These are phyloP conservation scores for Boletus insuetus DNA, from an alignment of 768 basidiomycete species.

Conservation along the genomic window DNA sequence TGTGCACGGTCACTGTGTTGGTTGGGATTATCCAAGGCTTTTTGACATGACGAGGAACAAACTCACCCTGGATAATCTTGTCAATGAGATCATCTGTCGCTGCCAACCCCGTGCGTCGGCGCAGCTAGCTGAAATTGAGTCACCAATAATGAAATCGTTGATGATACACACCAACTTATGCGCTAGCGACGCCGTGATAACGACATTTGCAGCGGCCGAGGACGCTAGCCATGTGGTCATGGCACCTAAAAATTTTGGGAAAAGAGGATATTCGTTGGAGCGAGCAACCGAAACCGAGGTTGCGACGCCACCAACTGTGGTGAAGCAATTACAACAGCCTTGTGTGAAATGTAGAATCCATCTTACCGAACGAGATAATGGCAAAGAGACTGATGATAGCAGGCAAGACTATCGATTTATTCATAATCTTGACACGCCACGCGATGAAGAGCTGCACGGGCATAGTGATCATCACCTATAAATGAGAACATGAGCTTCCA, in stretches of 20 bases:
- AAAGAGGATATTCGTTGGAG: constrained; percentile 32
- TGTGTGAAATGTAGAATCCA: not conserved
- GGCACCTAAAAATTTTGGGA: constrained; percentile 33
- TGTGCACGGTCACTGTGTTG: constrained; percentile 28
- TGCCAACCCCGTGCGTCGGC: constrained; percentile 41
- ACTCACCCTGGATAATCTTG: constrained; percentile 39
- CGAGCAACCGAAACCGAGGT: constrained; percentile 33
- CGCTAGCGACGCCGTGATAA: constrained; percentile 43
- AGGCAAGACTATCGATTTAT: constrained; percentile 25
- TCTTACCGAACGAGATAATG: constrained; percentile 7
- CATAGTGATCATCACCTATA: constrained; percentile 42
- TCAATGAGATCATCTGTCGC: constrained; percentile 38
- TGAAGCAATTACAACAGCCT: not conserved
- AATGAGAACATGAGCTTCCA: not conserved
- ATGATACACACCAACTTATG: constrained; percentile 37
- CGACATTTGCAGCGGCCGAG: constrained; percentile 38
- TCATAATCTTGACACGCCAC: constrained; percentile 38
- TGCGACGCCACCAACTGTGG: constrained; percentile 35
- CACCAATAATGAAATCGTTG: not conserved
- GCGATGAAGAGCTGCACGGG: constrained; percentile 48
- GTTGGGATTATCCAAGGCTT: not conserved
- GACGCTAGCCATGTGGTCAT: constrained; percentile 42
- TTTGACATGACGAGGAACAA: not conserved
- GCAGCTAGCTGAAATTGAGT: constrained; percentile 25
- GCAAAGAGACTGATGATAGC: constrained; percentile 19